Conservation (phyloP, 1,284 basidiomycete genomes). For the Apiotrichum veenhuisii region DNA sequence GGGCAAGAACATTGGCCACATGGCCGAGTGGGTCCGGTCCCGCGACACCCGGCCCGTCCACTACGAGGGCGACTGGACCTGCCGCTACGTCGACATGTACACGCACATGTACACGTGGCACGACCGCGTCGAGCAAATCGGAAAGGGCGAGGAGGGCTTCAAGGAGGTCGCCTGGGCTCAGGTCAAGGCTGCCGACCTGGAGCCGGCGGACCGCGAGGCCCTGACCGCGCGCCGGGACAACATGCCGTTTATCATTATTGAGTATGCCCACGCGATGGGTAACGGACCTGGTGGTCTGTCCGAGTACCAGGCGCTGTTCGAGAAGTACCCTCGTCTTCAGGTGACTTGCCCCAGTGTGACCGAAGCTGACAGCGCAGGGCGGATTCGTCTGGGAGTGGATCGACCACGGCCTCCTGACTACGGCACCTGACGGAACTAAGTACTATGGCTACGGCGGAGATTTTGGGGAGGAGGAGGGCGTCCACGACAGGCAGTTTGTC, state of each 20-base stretch:
- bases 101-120: conserved; percentile 17
- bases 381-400: conserved; percentile 28
- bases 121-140: conserved; percentile 15
- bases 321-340: conserved; percentile 19
- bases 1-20: conserved; percentile 23
- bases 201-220: not conserved
- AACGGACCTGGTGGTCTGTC: conserved; percentile 21
- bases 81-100: conserved; percentile 16
- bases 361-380: conserved; percentile 10
- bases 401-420: conserved; percentile 18
- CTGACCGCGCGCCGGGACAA: conserved; percentile 2
- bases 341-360: not conserved
- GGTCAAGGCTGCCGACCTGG: not conserved
- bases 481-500: conserved; percentile 28
- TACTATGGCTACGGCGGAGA: conserved; percentile 22
- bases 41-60: conserved; percentile 18
- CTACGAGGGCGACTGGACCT: conserved; percentile 19
- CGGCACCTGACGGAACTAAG: not conserved
- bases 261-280: conserved; percentile 25
- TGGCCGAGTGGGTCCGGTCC: conserved; percentile 14
- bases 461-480: conserved; percentile 19
- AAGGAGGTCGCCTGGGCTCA: not conserved
- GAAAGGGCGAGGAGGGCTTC: conserved; percentile 11
- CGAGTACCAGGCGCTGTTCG: conserved; percentile 19
- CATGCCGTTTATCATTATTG: conserved; percentile 19